These are phyloP conservation scores for Penicillium maclennaniae DNA, from an alignment of 495 filamentous ascomycete species.

Conservation along the genomic window DNA sequence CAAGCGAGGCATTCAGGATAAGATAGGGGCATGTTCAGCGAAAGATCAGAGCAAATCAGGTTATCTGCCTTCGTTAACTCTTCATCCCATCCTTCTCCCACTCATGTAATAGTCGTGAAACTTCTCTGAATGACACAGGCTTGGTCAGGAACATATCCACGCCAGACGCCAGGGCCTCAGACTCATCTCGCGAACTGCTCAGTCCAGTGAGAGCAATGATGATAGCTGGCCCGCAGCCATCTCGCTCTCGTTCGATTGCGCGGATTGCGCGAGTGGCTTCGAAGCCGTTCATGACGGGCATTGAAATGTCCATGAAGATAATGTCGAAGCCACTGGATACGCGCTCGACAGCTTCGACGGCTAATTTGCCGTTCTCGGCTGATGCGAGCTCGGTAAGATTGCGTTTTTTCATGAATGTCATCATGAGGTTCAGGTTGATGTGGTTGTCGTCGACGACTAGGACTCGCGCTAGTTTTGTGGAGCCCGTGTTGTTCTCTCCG, in stretches of 20 bases:
- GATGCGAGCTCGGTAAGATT: conserved; percentile 36
- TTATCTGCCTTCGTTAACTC: conserved; percentile 6
- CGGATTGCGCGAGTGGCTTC: conserved; percentile 67
- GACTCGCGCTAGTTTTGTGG: conserved; percentile 30
- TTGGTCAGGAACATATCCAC: conserved; percentile 74
- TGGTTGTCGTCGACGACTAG: conserved; percentile 73
- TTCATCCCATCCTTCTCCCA: conserved; percentile 36
- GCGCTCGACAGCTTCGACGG: conserved; percentile 47
- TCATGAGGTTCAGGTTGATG: conserved; percentile 69
- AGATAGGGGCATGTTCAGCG: background rate
- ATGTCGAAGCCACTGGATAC: conserved; percentile 46
- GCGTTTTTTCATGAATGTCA: conserved; percentile 56
- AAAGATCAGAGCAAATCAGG: background rate
- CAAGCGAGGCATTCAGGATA: background rate
- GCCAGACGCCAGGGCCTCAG: conserved; percentile 62
- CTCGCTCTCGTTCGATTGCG: conserved; percentile 51
- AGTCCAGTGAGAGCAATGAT: conserved; percentile 72
- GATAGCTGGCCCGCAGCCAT: conserved; percentile 37
- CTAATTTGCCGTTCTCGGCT: conserved; percentile 51
- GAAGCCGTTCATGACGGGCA: conserved; percentile 77
- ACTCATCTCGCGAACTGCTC: conserved; percentile 57
- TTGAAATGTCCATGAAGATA: conserved; percentile 67
- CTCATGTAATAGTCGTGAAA: conserved; percentile 44
- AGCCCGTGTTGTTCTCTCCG: background rate
- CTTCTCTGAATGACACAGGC: conserved; percentile 56